These are phyloP conservation scores for Withania somnifera DNA, from an alignment of 305 asterid species.

Conservation along the genomic window DNA sequence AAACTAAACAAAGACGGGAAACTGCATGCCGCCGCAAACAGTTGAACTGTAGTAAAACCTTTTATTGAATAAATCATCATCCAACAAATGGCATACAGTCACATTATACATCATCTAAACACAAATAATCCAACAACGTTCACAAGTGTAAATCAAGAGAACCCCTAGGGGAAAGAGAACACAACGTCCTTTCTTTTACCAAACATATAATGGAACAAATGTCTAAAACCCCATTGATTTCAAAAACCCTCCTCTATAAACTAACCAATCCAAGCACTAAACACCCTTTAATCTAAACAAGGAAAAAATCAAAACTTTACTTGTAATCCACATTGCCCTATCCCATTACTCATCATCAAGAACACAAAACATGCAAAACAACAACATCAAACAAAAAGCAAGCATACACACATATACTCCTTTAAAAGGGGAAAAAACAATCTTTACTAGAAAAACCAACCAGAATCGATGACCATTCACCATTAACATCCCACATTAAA, in stretches of 20 bases:
- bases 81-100: neutral
- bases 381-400: neutral
- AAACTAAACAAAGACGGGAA: neutral
- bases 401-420: neutral
- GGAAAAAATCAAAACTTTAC: neutral
- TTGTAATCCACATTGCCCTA: neutral
- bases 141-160: neutral
- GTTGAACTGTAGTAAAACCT: neutral
- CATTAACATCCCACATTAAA: constrained; percentile 3
- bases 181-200: neutral
- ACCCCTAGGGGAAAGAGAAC: neutral
- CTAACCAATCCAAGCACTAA: neutral
- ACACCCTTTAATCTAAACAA: neutral
- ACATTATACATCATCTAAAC: neutral
- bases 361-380: neutral
- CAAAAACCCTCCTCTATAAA: neutral
- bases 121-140: neutral
- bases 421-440: neutral
- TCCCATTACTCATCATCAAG: neutral
- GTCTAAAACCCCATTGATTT: neutral
- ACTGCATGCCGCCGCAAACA: neutral
- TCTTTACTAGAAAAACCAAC: neutral
- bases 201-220: neutral
- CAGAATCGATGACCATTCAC: neutral
- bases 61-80: neutral